phyloP scores from a whole-genome alignment of 2,329 filamentous ascomycete species.

The Penicillium paneum region DNA sequence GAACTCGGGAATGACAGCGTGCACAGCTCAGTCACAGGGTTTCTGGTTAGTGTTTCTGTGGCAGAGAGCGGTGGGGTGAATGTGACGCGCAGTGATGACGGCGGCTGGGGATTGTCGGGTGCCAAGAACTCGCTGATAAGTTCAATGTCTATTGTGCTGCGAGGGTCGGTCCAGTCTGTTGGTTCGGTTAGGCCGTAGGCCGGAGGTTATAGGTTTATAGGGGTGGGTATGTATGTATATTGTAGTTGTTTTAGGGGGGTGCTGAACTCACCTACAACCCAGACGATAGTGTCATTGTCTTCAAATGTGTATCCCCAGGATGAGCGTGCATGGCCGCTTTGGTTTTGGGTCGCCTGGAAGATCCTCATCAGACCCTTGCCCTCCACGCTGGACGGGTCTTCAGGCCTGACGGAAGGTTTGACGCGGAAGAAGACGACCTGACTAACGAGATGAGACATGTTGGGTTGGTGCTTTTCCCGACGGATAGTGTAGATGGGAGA shows the following conservation, averaged over 20 bases:
- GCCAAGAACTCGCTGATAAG: constrained; percentile 27
- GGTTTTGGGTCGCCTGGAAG: constrained; percentile 30
- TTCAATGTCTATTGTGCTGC: constrained; percentile 18
- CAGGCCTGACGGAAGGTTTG: constrained; percentile 37
- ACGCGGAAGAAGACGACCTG: constrained; percentile 40
- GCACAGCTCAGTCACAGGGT: constrained; percentile 51
- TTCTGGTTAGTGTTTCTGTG: constrained; percentile 31
- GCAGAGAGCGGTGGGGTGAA: constrained; percentile 28
- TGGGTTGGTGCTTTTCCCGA: neutral
- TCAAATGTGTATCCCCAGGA: constrained; percentile 39
- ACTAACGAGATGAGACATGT: constrained; percentile 28
- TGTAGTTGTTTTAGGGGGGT: neutral
- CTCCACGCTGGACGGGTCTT: constrained; percentile 34
- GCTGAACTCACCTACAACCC: constrained; percentile 35
- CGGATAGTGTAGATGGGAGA: neutral
- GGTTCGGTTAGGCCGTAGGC: neutral
- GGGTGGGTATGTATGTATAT: neutral
- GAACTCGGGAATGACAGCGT: constrained; percentile 44
- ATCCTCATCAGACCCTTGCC: constrained; percentile 30
- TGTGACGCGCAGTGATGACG: constrained; percentile 29
- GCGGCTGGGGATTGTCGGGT: constrained; percentile 16
- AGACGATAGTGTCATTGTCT: constrained; percentile 36
- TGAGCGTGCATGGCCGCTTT: constrained; percentile 35
- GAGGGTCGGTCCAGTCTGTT: constrained; percentile 36
- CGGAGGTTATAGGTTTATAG: neutral